Conservation (phyloP, 371 early-diverging fungal species). For the Umbelopsis sp. region DNA sequence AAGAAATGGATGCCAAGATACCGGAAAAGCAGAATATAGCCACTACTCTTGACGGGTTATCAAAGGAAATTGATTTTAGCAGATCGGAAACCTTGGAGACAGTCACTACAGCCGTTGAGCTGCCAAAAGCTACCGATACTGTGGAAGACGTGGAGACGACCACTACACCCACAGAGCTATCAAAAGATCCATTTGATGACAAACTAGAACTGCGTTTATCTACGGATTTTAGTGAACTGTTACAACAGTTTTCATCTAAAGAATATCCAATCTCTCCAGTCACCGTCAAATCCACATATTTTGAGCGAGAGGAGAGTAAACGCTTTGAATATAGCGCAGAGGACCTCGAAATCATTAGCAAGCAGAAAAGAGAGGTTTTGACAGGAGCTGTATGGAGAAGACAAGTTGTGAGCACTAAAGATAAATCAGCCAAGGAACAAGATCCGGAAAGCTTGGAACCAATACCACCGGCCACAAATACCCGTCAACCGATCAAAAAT, state of each 20-base stretch:
- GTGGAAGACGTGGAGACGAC: too few relatives aligned
- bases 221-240: background rate
- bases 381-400: conserved; percentile 7
- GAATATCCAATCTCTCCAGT: conserved; percentile 10
- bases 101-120: too few relatives aligned
- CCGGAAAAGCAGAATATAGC: too few relatives aligned
- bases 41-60: too few relatives aligned
- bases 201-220: conserved; percentile 7
- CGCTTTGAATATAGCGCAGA: background rate
- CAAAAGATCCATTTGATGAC: conserved; percentile 1
- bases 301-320: background rate
- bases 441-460: too few relatives aligned
- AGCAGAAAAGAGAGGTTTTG: background rate
- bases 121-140: too few relatives aligned
- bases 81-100: too few relatives aligned
- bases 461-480: background rate
- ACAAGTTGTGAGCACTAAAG: background rate
- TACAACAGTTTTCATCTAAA: background rate
- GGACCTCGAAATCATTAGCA: background rate
- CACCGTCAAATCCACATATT: background rate
- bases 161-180: background rate
- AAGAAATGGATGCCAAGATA: too few relatives aligned
- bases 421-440: background rate
- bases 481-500: background rate
- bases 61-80: too few relatives aligned